Conservation (phyloP, 75 land plant genomes). For the Pseudotsuga menziesii region DNA sequence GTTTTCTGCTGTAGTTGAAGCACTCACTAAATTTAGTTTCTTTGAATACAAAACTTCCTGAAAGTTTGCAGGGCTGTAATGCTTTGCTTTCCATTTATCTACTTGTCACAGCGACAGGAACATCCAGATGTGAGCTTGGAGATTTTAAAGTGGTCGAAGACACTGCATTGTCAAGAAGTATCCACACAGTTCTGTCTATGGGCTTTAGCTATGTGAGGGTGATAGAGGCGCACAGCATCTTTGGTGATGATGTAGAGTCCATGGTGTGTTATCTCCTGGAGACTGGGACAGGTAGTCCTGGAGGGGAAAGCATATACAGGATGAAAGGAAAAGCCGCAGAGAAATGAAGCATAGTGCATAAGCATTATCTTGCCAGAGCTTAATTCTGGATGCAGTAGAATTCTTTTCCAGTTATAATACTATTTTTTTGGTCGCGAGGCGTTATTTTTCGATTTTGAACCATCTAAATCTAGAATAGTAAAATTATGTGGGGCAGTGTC, state of each 20-base stretch:
- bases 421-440: too few species aligned
- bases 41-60: background rate
- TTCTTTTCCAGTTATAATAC: too few species aligned
- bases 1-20: background rate
- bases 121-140: slow-evolving; percentile 27
- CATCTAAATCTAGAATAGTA: too few species aligned
- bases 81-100: background rate
- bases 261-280: slow-evolving; percentile 91
- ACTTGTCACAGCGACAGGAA: slow-evolving; percentile 17
- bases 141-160: slow-evolving; percentile 11
- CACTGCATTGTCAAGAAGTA: slow-evolving; percentile 42
- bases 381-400: too few species aligned
- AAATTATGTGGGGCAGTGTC: too few species aligned
- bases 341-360: slow-evolving; percentile 18
- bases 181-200: slow-evolving; percentile 82
- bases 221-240: slow-evolving; percentile 84
- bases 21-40: background rate
- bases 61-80: background rate
- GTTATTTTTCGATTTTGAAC: too few species aligned
- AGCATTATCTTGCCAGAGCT: too few species aligned
- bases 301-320: slow-evolving; percentile 33
- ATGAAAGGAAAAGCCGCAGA: slow-evolving; percentile 97
- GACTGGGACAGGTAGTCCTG: slow-evolving; percentile 42
- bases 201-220: slow-evolving; percentile 90
- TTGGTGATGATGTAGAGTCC: slow-evolving; percentile 93